A percentile compares a stretch with the other conserved stretches of the same genome.
Evolutionary conservation across 1,284 basidiomycete species (phyloP).

Genomic region (Limonomyces culmigenus): DNA sequence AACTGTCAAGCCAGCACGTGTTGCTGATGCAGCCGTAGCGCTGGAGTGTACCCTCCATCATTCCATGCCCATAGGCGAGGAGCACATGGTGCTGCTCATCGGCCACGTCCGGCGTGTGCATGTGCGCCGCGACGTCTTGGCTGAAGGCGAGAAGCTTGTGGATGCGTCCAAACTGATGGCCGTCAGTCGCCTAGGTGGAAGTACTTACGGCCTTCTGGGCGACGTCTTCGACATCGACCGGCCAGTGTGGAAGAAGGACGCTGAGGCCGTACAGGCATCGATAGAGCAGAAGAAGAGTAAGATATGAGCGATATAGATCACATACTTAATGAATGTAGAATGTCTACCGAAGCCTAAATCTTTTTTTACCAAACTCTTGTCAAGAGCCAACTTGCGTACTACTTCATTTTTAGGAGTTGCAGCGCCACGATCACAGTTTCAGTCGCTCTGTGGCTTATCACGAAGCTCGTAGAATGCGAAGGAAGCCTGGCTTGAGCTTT

Average conservation of each 20-base stretch:
- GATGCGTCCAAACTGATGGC: conserved; percentile 44
- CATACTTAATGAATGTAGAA: no score
- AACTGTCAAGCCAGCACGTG: conserved; percentile 42
- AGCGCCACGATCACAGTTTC: no score
- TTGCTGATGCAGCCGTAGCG: conserved; percentile 53
- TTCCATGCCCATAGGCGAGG: background rate
- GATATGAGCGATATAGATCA: no score
- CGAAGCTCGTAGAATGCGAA: no score
- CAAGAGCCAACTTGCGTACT: no score
- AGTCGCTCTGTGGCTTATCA: no score
- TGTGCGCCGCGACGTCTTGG: conserved; percentile 34
- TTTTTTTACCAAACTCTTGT: no score
- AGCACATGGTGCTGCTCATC: conserved; percentile 27
- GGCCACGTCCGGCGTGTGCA: conserved; percentile 52
- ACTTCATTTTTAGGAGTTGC: no score
- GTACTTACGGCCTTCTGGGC: conserved; percentile 33
- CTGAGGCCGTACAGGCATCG: background rate
- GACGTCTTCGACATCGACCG: conserved; percentile 41
- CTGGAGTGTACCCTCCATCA: conserved; percentile 51
- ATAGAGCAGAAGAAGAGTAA: no score
- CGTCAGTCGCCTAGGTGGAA: conserved; percentile 48
- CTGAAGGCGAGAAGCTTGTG: conserved; percentile 24
- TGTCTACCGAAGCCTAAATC: no score
- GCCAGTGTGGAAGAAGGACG: conserved; percentile 29
- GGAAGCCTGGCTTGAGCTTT: no score